Base-by-base conservation (phyloP, 148 eudicot genomes). In the Diospyros kaki region DNA sequence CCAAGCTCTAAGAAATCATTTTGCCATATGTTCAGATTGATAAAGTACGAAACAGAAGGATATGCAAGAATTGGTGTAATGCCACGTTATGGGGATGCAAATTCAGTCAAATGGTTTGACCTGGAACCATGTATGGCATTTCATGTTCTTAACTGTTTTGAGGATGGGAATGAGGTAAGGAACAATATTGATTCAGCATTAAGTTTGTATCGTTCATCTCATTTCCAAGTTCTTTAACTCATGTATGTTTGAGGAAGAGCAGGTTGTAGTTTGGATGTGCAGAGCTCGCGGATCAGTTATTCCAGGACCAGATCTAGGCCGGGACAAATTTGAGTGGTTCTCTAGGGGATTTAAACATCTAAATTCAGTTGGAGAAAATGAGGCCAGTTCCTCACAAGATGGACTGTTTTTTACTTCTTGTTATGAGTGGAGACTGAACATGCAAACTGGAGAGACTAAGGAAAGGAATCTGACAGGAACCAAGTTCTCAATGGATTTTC, bases 41-140 rank as follows among this genome's bases (percentile, higher is more conserved):
- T 85, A 28, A 28, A 71, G 66, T 80, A 82, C 48, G 50, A 80
- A 0, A 73, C 79, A 62, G 79, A 85, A 58, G 85, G 54, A 72
- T 75, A 77, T 72, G 85, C 88, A 41, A 82, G 83, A 58, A 79
- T 85, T 7, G 85, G 88, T 9, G 72, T 85, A 6, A 82, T 85
- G 83, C 88, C 85, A 64, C 85, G 85, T 61, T 85, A 71, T 72
- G 88, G 88, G 9, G 81, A 85, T 71, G 77, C 77, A 9, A 77
- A 82, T 68, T 82, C 85, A 12, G 39, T 82, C 14, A 41, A 56
- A 28, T 85, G 88, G 88, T 85, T 85, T 59, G 69, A 75, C 4
- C 78, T 85, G 43, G 64, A 82, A 70, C 58, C 83, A 75, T 11
- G 79, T 46, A 41, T 71, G 43, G 64, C 62, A 18, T 85, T 79